Percentiles rank a stretch among this genome's conserved stretches.
Conservation (phyloP, 306 rosid genomes). For the Fragaria ananassa region DNA sequence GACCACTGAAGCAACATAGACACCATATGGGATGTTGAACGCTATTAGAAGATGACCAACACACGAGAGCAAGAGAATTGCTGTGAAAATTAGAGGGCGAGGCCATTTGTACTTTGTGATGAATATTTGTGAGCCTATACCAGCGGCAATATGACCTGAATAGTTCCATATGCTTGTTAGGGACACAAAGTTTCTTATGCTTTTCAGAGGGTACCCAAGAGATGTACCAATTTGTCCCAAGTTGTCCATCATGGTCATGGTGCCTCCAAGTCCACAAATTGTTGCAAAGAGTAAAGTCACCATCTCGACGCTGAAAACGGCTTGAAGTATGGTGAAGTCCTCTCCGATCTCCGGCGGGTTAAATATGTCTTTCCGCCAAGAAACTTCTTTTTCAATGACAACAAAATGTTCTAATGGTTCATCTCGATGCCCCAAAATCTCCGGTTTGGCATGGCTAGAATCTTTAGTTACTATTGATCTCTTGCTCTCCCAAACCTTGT, state of each 20-base stretch:
- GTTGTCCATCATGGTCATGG: slow-evolving; percentile 28
- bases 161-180: slow-evolving; percentile 28
- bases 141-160: background rate
- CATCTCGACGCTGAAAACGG: slow-evolving; percentile 29
- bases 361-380: slow-evolving; percentile 8
- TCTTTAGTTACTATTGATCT: slow-evolving; percentile 20
- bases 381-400: background rate
- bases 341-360: slow-evolving; percentile 28
- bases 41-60: slow-evolving; percentile 27
- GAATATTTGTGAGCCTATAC: slow-evolving; percentile 16
- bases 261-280: slow-evolving; percentile 23
- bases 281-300: slow-evolving; percentile 8
- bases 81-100: slow-evolving; percentile 24
- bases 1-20: slow-evolving; percentile 26
- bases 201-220: slow-evolving; percentile 21
- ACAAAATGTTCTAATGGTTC: background rate
- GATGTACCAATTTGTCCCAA: slow-evolving; percentile 35
- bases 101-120: slow-evolving; percentile 25
- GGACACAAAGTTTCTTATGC: slow-evolving; percentile 21
- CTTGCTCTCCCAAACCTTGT: slow-evolving; percentile 21
- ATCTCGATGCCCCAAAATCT: background rate
- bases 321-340: slow-evolving; percentile 26
- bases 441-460: background rate
- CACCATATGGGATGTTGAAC: slow-evolving; percentile 23
- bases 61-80: slow-evolving; percentile 16